Evolutionary conservation across 192 early-diverging fungal genomes (phyloP).

Genomic region (Chytriomyces sp.): DNA sequence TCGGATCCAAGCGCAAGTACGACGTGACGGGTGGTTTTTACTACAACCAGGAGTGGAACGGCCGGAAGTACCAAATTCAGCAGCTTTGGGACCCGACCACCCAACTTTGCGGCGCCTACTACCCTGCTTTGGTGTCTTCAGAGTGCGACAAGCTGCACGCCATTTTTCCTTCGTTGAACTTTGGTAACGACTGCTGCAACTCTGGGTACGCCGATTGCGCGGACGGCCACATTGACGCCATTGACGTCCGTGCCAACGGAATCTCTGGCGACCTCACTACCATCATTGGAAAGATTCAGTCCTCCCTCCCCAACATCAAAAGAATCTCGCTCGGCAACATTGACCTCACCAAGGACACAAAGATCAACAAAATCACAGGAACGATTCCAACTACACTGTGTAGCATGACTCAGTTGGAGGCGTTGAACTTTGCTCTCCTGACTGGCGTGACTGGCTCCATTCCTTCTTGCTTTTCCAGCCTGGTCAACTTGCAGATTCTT

Average conservation of each 20-base stretch:
- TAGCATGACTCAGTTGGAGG: neutral
- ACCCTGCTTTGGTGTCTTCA: neutral
- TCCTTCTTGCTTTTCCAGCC: neutral
- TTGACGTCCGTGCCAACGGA: neutral
- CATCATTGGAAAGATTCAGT: neutral
- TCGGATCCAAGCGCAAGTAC: conserved; percentile 24
- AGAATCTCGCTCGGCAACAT: neutral
- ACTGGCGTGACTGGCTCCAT: neutral
- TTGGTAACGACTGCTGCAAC: conserved; percentile 10
- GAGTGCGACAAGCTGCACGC: neutral
- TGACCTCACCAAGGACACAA: neutral
- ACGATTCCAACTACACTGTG: neutral
- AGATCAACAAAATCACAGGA: neutral
- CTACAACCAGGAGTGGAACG: conserved; percentile 36
- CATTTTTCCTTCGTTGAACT: neutral
- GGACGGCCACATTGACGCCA: neutral
- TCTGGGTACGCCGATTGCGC: conserved; percentile 2
- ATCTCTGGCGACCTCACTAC: neutral
- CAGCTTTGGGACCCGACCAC: conserved; percentile 31
- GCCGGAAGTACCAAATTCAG: conserved; percentile 39
- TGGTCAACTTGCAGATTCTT: neutral
- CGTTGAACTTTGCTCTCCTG: neutral
- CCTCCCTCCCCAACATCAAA: neutral
- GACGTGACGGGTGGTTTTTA: conserved; percentile 31
- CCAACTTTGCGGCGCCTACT: neutral